Conservation (phyloP, 192 early-diverging fungal genomes). For the Linnemannia schmuckeri region DNA sequence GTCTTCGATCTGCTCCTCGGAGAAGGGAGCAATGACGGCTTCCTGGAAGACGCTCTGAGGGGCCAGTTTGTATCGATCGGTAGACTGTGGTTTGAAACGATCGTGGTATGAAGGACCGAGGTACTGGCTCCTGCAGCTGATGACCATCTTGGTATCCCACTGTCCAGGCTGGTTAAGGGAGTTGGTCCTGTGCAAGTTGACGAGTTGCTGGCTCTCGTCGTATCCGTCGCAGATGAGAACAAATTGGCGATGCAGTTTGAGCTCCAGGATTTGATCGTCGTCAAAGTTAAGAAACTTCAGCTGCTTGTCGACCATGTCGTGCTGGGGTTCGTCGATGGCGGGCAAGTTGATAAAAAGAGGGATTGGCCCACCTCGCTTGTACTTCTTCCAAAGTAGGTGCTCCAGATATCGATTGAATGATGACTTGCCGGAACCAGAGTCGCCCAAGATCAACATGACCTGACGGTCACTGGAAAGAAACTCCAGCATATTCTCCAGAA, state of each 20-base stretch:
- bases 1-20: not conserved
- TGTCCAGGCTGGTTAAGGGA: not conserved
- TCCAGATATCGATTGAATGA: not conserved
- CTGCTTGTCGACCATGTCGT: not conserved
- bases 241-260: not conserved
- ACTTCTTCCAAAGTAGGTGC: not conserved
- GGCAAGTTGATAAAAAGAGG: not conserved
- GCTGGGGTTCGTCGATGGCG: not conserved
- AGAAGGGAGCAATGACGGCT: constrained; percentile 2
- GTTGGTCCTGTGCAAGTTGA: constrained; percentile 6
- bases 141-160: constrained; percentile 9
- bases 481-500: not conserved
- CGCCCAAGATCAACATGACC: not conserved
- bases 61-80: not conserved
- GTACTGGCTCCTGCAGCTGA: constrained; percentile 4
- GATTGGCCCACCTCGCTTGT: not conserved
- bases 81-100: not conserved
- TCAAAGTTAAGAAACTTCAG: not conserved
- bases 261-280: constrained; percentile 1
- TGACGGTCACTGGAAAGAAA: not conserved
- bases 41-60: not conserved
- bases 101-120: not conserved
- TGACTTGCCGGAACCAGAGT: constrained; percentile 8
- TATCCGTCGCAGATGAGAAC: constrained; percentile 6
- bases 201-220: not conserved